Base-by-base conservation (phyloP, 2,329 filamentous ascomycete species). In the Penicillium decumbens region DNA sequence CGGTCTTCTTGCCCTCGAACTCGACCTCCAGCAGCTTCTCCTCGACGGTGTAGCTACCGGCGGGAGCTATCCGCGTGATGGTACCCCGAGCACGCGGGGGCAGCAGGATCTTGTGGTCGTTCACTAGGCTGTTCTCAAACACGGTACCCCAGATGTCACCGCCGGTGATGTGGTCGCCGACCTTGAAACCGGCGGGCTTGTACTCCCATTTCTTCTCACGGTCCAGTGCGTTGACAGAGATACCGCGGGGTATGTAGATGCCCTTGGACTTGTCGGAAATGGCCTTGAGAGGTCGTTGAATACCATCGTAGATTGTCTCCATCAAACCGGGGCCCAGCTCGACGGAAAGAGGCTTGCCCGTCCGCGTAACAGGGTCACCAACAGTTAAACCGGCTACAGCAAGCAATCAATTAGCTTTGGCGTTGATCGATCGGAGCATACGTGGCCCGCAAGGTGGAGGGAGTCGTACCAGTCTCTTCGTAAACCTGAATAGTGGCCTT, bases 241-340 rank as follows among this genome's bases (percentile, higher is more conserved):
- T 92, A 72, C 93, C 93, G 63, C 93, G 89, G 65, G 93, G 93
- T 58, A 98, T 98, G 74, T 98, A 98, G 73, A 98, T 98, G 73
- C 88, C 90, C 67, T 89, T 78, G 45, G 90, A 84, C 42, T 81
- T 74, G 35, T 85, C 77, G 61, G 89, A 79, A 65, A 98, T 98
- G 60, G 82, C 84, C 75, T 86, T 86, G 63, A 98, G 84, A 43
- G 93, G 93, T 69, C 93, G 86, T 74, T 98, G 93, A 66, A 98
- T 98, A 77, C 93, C 93, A 72, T 98, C 93, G 80, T 97, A 98
- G 73, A 98, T 98, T 61, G 93, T 96, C 77, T 97, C 92, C 82
- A 98, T 89, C 72, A 98, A 79, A 70, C 93, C 93, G 57, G 93
- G 93, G 43, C 93, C 93, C 41, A 98, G 86, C 74, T 98, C 93